Evolutionary conservation across 768 basidiomycete genomes (phyloP), one percentile per base, ranked within the genome.

Genomic region (Kwoniella sp.): DNA sequence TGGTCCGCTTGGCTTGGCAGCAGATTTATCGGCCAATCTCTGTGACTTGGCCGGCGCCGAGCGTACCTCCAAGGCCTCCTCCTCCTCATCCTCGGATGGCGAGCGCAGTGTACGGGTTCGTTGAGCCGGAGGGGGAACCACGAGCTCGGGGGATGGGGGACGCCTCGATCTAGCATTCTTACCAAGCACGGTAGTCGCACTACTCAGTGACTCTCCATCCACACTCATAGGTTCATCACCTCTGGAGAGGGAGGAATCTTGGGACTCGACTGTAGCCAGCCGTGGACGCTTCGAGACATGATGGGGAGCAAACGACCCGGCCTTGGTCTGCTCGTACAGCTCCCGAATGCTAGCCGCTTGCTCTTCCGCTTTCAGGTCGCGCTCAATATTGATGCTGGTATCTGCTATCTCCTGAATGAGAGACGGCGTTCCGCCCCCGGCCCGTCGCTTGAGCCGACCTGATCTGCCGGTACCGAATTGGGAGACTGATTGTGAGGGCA

Each of bases 311-410:
- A 47, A 41, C 7, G 47, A 27, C 2, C 40, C 46, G 15, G 53
- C 45, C 34, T 65, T 65, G 29, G 64, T 60, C 32, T 65, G 56
- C 40, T 69, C 67, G 48, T 65, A 65, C 23, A 69, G 36, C 37
- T 63, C 57, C 29, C 59, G 34, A 20, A 63, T 60, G 41, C 60
- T 60, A 17, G 49, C 55, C 12, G 60, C 51, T 3, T 49, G 45
- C 29, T 61, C 59, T 47, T 67, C 62, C 3, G 43, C 55, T 32
- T 57, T 50, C 19, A 58, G 32, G 17, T 32, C 32, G 6, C 50
- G 40, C 26, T 40, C 50, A 10, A 46, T 4, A 22, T 54, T 47
- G 28, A 54, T 47, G 14, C 45, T 46, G 17, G 52, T 54, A 20
- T 54, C 52, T 12, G 52, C 52, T 7, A 54, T 54, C 19, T 54